phyloP scores from a whole-genome alignment of 805 yeast genomes.

The Starmerella vaccinii region DNA sequence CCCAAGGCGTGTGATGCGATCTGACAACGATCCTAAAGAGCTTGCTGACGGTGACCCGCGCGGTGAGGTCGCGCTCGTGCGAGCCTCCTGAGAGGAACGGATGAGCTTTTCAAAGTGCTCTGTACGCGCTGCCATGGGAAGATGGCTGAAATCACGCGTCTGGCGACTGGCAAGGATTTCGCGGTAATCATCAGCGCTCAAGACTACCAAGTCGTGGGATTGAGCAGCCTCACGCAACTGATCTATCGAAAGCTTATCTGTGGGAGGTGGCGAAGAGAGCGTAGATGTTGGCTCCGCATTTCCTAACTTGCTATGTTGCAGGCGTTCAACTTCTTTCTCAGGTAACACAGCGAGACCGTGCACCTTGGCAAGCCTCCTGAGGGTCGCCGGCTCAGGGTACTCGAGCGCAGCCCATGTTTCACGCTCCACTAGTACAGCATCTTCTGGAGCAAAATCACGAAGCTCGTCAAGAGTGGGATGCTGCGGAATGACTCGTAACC shows the following conservation, averaged over 20 bases:
- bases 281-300: not conserved
- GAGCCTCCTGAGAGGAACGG: conserved; percentile 5
- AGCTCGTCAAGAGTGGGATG: conserved; percentile 18
- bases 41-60: conserved; percentile 14
- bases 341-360: conserved; percentile 25
- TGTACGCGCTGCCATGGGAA: conserved; percentile 17
- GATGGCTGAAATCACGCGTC: conserved; percentile 7
- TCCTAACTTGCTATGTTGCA: conserved; percentile 17
- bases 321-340: conserved; percentile 16
- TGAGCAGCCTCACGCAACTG: conserved; percentile 9
- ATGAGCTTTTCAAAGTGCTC: conserved; percentile 12
- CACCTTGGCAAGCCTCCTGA: conserved; percentile 15
- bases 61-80: conserved; percentile 5
- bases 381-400: conserved; percentile 19
- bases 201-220: conserved; percentile 6
- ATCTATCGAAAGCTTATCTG: conserved; percentile 4
- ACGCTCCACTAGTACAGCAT: conserved; percentile 17
- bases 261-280: not conserved
- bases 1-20: conserved; percentile 29
- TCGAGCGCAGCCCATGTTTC: conserved; percentile 18
- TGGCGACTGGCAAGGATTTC: conserved; percentile 5
- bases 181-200: conserved; percentile 14
- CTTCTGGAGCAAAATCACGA: conserved; percentile 9
- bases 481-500: conserved; percentile 15
- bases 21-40: conserved; percentile 26